phyloP scores from a whole-genome alignment of 2,329 filamentous ascomycete genomes.

The Botrytis fabae region DNA sequence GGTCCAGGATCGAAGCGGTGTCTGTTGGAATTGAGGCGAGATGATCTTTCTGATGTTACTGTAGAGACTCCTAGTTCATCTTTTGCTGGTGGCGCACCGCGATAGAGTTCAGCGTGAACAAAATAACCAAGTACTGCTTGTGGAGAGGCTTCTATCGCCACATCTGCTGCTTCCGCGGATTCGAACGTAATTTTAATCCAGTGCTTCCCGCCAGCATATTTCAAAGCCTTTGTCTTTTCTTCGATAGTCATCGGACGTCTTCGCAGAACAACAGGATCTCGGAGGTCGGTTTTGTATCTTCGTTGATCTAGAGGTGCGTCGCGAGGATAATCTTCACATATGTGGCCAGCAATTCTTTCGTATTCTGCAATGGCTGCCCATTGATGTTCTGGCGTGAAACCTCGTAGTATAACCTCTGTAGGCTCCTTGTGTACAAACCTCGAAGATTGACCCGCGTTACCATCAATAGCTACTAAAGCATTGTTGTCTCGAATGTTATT shows the following conservation, averaged over 20 bases:
- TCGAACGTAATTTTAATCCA: constrained; percentile 91
- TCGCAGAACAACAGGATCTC: constrained; percentile 69
- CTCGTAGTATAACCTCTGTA: constrained; percentile 82
- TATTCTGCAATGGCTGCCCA: constrained; percentile 90
- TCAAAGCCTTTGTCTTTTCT: constrained; percentile 77
- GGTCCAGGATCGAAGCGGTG: constrained; percentile 26
- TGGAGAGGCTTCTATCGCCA: constrained; percentile 68
- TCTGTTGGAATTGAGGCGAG: constrained; percentile 23
- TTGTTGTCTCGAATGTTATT: constrained; percentile 42
- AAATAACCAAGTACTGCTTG: constrained; percentile 70
- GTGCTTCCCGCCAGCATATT: constrained; percentile 79
- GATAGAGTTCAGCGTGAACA: constrained; percentile 70
- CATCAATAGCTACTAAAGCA: constrained; percentile 35
- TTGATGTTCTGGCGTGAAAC: constrained; percentile 68
- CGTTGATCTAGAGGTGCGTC: constrained; percentile 71
- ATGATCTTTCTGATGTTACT: constrained; percentile 16
- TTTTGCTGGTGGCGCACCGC: constrained; percentile 61
- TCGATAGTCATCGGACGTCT: constrained; percentile 65
- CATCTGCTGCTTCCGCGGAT: constrained; percentile 68
- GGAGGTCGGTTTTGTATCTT: constrained; percentile 72
- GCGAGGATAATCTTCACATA: constrained; percentile 92
- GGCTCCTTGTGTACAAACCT: constrained; percentile 51
- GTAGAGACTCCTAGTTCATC: constrained; percentile 50
- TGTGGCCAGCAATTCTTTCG: constrained; percentile 79
- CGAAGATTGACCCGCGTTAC: constrained; percentile 31